phyloP scores from a whole-genome alignment of 2,329 filamentous ascomycete species.

The Aspergillus ruber region DNA sequence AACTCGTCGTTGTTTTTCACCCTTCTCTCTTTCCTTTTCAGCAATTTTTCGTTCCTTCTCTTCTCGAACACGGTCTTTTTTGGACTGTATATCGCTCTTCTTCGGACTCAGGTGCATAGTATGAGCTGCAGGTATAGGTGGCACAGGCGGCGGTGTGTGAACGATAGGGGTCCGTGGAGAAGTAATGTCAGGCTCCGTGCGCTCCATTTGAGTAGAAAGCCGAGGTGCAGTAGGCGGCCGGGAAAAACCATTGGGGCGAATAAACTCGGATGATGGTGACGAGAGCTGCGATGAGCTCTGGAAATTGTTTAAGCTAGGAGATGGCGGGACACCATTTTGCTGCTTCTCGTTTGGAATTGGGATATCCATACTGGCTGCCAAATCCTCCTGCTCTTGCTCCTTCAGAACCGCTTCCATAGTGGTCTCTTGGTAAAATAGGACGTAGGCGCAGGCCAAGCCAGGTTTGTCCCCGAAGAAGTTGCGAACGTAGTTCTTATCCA shows the following conservation, averaged over 20 bases:
- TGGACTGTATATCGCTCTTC: constrained; percentile 59
- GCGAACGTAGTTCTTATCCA: constrained; percentile 90
- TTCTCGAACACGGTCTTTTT: constrained; percentile 57
- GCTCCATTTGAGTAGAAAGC: constrained; percentile 39
- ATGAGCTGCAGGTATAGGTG: constrained; percentile 28
- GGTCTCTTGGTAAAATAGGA: constrained; percentile 95
- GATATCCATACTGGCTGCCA: constrained; percentile 42
- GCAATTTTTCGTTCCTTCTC: constrained; percentile 52
- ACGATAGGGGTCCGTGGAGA: constrained; percentile 4
- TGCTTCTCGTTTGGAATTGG: constrained; percentile 33
- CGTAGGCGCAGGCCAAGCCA: constrained; percentile 88
- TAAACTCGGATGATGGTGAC: constrained; percentile 23
- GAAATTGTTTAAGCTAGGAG: constrained; percentile 31
- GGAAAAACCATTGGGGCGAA: constrained; percentile 15
- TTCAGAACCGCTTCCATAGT: constrained; percentile 61
- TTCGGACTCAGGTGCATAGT: constrained; percentile 42
- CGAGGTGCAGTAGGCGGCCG: constrained; percentile 36
- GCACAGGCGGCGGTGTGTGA: constrained; percentile 12
- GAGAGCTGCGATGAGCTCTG: constrained; percentile 34
- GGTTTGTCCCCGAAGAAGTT: constrained; percentile 96
- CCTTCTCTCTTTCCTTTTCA: constrained; percentile 45
- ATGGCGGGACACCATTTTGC: constrained; percentile 25
- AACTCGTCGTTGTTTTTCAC: constrained; percentile 51
- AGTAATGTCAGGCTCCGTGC: constrained; percentile 17
- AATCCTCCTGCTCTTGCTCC: constrained; percentile 77